Percentiles rank a stretch among this genome's conserved stretches.
Evolutionary conservation across 2,329 filamentous ascomycete genomes (phyloP).

Genomic region (Kalaharituber pfeilii): DNA sequence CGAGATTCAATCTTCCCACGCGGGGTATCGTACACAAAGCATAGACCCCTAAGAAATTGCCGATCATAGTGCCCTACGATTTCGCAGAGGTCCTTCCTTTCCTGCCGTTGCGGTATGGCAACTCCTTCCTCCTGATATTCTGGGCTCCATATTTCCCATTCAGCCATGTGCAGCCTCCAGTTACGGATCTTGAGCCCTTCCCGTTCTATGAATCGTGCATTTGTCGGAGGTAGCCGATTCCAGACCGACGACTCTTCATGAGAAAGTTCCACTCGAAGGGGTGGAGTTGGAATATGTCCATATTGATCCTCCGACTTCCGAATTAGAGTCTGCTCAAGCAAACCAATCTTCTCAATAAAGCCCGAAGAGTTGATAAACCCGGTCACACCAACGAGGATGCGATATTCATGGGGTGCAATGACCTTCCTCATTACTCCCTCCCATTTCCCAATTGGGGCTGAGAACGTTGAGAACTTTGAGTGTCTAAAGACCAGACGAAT

Average conservation of each 20-base stretch:
- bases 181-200: constrained; percentile 17
- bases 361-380: constrained; percentile 20
- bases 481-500: constrained; percentile 15
- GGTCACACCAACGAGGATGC: constrained; percentile 19
- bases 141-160: constrained; percentile 20
- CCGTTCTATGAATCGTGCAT: constrained; percentile 13
- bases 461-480: constrained; percentile 6
- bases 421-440: constrained; percentile 14
- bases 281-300: constrained; percentile 6
- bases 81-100: constrained; percentile 6
- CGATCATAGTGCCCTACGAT: constrained; percentile 19
- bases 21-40: constrained; percentile 13
- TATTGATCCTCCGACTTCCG: neutral
- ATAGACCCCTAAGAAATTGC: constrained; percentile 15
- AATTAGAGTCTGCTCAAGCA: constrained; percentile 16
- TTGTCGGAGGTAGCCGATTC: constrained; percentile 13
- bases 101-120: neutral
- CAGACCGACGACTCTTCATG: constrained; percentile 19
- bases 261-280: constrained; percentile 14
- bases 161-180: constrained; percentile 17
- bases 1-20: neutral
- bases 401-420: constrained; percentile 7
- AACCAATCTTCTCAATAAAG: constrained; percentile 20
- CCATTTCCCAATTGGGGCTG: constrained; percentile 14
- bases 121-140: constrained; percentile 13